Evolutionary conservation across 2,329 filamentous ascomycete species (phyloP), one percentile per base, ranked within the genome.

Genomic region (Mariannaea elegans): DNA sequence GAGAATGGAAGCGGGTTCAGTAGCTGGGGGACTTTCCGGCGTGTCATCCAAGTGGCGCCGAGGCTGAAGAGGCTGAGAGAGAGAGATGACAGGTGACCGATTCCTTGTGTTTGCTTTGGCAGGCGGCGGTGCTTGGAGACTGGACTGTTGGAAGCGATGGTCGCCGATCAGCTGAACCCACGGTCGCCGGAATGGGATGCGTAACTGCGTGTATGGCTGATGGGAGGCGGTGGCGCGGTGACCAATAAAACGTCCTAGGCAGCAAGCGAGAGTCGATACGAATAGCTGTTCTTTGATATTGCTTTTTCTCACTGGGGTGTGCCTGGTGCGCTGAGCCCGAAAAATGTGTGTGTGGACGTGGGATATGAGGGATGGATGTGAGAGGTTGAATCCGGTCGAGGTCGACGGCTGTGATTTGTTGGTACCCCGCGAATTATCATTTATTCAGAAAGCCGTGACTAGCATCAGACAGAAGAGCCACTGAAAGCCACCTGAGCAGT

Each of bases 361-460:
- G 45, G 46, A 49, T 34, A 41, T 54, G 51, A 13, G 50, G 36
- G 29, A 45, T 48, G 44, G 45, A 57, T 57, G 54, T 57, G 54
- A 41, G 54, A 57, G 54, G 54, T 24, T 51, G 36, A 34, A 41
- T 39, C 36, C 7, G 34, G 39, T 31, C 18, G 41, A 57, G 9
- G 24, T 41, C 29, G 34, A 31, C 46, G 38, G 19, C 36, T 46
- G 31, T 51, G 54, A 46, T 57, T 51, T 57, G 46, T 27, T 50
- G 39, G 31, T 21, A 19, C 32, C 38, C 46, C 39, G 18, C 38
- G 39, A 36, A 44, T 44, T 50, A 24, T 49, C 19, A 32, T n/a
- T n/a, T n/a, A n/a, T n/a, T n/a, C n/a, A n/a, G n/a, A n/a, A n/a
- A n/a, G n/a, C n/a, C n/a, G n/a, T n/a, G n/a, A n/a, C n/a, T n/a